Percentiles rank a stretch among this genome's conserved stretches.
Evolutionary conservation across 768 basidiomycete species (phyloP).

Genomic region (Suillus tomentosus): DNA sequence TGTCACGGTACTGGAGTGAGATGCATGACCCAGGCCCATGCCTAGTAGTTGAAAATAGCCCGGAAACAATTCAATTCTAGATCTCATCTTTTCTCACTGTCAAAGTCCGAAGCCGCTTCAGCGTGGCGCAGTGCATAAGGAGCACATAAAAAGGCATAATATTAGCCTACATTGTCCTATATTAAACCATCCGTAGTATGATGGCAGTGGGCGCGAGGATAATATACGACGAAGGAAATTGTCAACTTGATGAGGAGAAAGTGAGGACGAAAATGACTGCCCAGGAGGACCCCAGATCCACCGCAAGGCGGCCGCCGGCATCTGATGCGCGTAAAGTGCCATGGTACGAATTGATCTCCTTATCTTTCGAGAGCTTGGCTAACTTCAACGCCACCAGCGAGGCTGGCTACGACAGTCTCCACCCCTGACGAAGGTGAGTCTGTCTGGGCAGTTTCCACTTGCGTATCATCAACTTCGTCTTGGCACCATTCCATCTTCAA

Average conservation of each 20-base stretch:
- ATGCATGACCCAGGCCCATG: neutral
- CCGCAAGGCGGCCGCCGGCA: neutral
- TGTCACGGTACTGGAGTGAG: neutral
- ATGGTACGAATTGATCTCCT: neutral
- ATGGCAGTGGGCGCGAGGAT: neutral
- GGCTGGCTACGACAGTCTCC: neutral
- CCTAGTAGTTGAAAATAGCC: neutral
- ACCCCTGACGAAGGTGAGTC: neutral
- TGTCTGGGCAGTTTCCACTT: neutral
- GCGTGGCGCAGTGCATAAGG: neutral
- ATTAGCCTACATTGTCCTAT: neutral
- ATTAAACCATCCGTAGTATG: neutral
- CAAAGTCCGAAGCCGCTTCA: neutral
- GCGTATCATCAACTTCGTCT: slow-evolving; percentile 4
- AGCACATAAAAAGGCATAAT: neutral
- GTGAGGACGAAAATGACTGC: neutral
- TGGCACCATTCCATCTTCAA: slow-evolving; percentile 57
- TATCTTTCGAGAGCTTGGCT: slow-evolving; percentile 1
- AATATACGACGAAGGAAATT: neutral
- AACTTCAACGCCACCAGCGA: neutral
- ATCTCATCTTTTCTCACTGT: slow-evolving; percentile 3
- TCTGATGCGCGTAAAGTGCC: neutral
- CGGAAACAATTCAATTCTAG: neutral
- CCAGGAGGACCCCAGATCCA: neutral
- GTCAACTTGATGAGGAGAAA: neutral